phyloP scores from a whole-genome alignment of 192 early-diverging fungal genomes.

The Dimargaris cristalligena region DNA sequence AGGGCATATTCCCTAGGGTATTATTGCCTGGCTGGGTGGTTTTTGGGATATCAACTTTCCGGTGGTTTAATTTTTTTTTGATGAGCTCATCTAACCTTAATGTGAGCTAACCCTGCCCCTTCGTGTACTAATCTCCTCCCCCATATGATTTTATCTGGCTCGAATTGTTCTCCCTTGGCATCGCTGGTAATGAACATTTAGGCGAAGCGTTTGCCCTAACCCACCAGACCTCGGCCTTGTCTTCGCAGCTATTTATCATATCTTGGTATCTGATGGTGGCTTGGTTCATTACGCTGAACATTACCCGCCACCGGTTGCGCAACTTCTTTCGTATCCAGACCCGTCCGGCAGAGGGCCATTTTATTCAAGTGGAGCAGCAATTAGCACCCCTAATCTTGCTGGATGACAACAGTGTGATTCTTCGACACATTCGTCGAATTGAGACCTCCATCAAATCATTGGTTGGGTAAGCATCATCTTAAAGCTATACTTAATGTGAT shows the following conservation, averaged over 20 bases:
- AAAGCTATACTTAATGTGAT: too few relatives aligned
- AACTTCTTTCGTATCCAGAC: constrained; percentile 36
- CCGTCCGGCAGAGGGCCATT: constrained; percentile 21
- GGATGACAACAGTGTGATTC: constrained; percentile 14
- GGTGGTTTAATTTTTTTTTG: background rate
- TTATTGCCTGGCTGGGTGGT: too few relatives aligned
- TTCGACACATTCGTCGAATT: constrained; percentile 12
- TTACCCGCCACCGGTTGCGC: constrained; percentile 23
- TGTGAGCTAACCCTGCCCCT: background rate
- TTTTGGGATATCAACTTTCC: too few relatives aligned
- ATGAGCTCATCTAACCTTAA: background rate
- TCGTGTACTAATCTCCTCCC: background rate
- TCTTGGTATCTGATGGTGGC: constrained; percentile 9
- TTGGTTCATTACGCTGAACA: constrained; percentile 20
- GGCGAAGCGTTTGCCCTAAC: background rate
- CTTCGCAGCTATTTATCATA: background rate
- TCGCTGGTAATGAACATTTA: background rate
- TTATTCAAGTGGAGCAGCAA: constrained; percentile 31
- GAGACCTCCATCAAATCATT: constrained; percentile 13
- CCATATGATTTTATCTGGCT: background rate
- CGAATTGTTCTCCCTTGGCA: background rate
- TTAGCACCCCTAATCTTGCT: constrained; percentile 19
- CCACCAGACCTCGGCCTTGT: background rate
- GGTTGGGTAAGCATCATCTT: too few relatives aligned
- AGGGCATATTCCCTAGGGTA: too few relatives aligned